Evolutionary conservation across 2,329 filamentous ascomycete species (phyloP).

Genomic region (Pseudogymnoascus sp.): DNA sequence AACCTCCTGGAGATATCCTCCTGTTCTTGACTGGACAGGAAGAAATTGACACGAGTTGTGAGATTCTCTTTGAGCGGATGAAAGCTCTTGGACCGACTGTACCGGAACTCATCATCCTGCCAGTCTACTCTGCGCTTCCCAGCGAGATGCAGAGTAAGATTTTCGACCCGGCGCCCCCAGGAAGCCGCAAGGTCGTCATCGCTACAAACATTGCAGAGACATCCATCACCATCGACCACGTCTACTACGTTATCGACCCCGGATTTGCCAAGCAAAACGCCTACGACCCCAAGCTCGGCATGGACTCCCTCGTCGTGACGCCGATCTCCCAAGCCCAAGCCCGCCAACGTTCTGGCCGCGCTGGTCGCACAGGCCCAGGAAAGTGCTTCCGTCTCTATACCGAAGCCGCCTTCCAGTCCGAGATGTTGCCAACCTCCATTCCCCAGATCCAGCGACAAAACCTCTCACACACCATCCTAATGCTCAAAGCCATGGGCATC

Average conservation of each 20-base stretch:
- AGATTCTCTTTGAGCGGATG: slow-evolving; percentile 91
- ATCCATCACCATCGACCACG: slow-evolving; percentile 93
- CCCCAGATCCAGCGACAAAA: slow-evolving; percentile 97
- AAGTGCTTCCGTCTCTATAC: slow-evolving; percentile 96
- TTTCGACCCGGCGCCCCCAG: slow-evolving; percentile 84
- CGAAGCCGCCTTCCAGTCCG: slow-evolving; percentile 87
- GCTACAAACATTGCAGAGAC: slow-evolving; percentile 98
- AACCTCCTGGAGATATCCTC: slow-evolving; percentile 88
- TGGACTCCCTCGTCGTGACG: slow-evolving; percentile 93
- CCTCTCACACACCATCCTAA: slow-evolving; percentile 82
- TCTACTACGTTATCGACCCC: slow-evolving; percentile 94
- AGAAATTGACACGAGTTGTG: slow-evolving; percentile 91
- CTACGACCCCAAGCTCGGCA: slow-evolving; percentile 93
- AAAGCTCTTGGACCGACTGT: slow-evolving; percentile 86
- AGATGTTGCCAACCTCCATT: slow-evolving; percentile 93
- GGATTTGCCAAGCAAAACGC: slow-evolving; percentile 97
- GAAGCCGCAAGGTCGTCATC: slow-evolving; percentile 87
- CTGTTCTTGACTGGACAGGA: slow-evolving; percentile 95
- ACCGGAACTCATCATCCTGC: slow-evolving; percentile 84
- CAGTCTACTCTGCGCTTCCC: slow-evolving; percentile 91
- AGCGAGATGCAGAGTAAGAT: slow-evolving; percentile 90
- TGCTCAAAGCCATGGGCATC: slow-evolving; percentile 98
- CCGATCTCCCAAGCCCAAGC: slow-evolving; percentile 96
- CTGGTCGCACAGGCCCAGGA: slow-evolving; percentile 87
- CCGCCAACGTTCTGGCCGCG: slow-evolving; percentile 85